Percentiles rank a stretch among this genome's conserved stretches.
phyloP scores from a whole-genome alignment of 2,329 filamentous ascomycete species.

The Botrytis paeoniae region DNA sequence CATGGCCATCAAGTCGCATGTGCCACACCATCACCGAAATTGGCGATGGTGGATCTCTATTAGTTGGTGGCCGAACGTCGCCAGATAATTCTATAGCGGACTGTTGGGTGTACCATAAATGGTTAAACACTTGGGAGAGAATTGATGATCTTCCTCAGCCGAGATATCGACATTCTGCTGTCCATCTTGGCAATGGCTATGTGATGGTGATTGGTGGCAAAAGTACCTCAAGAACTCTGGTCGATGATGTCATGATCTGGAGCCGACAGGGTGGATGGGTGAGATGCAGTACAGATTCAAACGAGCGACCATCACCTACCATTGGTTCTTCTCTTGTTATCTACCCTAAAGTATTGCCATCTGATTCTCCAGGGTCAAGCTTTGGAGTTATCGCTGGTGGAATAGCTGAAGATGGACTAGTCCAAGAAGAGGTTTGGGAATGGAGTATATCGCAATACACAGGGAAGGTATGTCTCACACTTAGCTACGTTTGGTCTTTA shows the following conservation, averaged over 20 bases:
- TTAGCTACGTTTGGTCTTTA: background rate
- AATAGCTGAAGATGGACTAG: conserved; percentile 42
- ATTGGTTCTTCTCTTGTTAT: conserved; percentile 31
- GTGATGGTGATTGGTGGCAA: conserved; percentile 42
- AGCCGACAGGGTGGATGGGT: conserved; percentile 35
- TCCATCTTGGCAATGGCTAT: conserved; percentile 48
- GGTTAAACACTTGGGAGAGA: conserved; percentile 55
- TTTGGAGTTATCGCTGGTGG: conserved; percentile 72
- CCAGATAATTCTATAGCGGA: conserved; percentile 67
- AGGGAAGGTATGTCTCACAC: conserved; percentile 23
- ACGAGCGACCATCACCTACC: conserved; percentile 20
- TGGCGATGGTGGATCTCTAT: conserved; percentile 54
- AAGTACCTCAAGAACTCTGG: conserved; percentile 31
- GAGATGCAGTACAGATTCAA: conserved; percentile 25
- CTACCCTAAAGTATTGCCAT: conserved; percentile 26
- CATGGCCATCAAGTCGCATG: conserved; percentile 53
- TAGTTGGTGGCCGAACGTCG: conserved; percentile 76
- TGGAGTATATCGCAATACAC: conserved; percentile 40
- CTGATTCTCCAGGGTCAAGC: conserved; percentile 26
- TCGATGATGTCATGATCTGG: conserved; percentile 33
- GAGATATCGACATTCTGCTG: conserved; percentile 71
- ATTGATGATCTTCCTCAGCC: conserved; percentile 65
- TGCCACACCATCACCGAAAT: conserved; percentile 75
- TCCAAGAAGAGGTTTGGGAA: conserved; percentile 7
- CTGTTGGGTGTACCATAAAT: conserved; percentile 69